Evolutionary conservation across 129 eudicot species (phyloP).

Genomic region (Calendula officinalis): DNA sequence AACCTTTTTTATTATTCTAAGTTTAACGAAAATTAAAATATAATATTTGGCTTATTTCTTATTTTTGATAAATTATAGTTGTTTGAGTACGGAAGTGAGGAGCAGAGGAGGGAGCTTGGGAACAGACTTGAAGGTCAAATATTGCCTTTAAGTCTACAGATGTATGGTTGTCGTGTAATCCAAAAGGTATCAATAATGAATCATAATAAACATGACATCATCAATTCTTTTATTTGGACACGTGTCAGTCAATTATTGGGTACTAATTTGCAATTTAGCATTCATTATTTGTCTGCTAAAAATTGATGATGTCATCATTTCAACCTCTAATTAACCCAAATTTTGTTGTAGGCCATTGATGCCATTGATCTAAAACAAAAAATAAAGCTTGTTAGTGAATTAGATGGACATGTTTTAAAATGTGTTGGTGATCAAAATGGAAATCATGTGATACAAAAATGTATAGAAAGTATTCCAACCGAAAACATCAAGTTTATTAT

Average conservation of each 20-base stretch:
- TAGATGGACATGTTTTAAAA: constrained; percentile 70
- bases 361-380: constrained; percentile 68
- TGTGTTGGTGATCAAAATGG: constrained; percentile 88
- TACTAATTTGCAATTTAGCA: not conserved
- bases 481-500: constrained; percentile 49
- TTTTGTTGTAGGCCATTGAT: constrained; percentile 59
- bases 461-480: constrained; percentile 65
- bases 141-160: constrained; percentile 67
- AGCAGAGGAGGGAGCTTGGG: constrained; percentile 61
- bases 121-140: constrained; percentile 52
- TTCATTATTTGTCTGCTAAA: too few relatives aligned
- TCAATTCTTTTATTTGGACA: not conserved
- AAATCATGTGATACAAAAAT: constrained; percentile 80
- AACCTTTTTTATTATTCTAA: not conserved
- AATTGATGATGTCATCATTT: too few relatives aligned
- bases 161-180: constrained; percentile 90
- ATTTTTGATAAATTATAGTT: constrained; percentile 38
- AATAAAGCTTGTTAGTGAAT: constrained; percentile 51
- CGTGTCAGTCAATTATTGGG: too few relatives aligned
- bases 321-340: too few relatives aligned
- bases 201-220: not conserved
- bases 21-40: not conserved
- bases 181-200: constrained; percentile 53
- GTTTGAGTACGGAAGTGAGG: constrained; percentile 60
- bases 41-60: not conserved